Evolutionary conservation across 768 basidiomycete genomes (phyloP).

Genomic region (Tephrocybe rancida): DNA sequence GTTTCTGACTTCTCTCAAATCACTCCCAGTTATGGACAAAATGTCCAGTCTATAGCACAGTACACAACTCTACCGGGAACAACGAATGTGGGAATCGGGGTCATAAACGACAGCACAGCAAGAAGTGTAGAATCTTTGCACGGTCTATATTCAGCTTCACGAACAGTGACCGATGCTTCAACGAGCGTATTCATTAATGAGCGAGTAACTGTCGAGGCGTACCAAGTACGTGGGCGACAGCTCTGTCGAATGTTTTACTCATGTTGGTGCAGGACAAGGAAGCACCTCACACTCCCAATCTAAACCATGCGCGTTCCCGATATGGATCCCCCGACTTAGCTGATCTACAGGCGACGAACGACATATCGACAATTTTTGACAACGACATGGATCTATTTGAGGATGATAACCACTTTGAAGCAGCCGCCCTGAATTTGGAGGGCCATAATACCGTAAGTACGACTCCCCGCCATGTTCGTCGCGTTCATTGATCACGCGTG

Average conservation of each 20-base stretch:
- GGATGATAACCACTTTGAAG: background rate
- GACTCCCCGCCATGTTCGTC: no score
- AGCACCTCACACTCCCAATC: no score
- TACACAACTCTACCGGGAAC: no score
- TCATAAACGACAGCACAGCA: background rate
- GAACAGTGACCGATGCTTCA: no score
- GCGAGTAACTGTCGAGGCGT: no score
- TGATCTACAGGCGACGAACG: background rate
- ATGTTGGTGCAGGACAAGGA: no score
- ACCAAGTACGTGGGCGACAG: no score
- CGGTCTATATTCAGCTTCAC: no score
- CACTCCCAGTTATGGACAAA: background rate
- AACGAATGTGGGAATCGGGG: no score
- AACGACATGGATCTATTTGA: background rate
- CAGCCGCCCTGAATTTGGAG: no score
- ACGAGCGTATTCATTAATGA: no score
- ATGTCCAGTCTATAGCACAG: background rate
- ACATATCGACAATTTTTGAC: constrained; percentile 7
- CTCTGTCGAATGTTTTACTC: no score
- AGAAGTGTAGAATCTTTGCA: background rate
- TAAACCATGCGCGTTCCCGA: background rate
- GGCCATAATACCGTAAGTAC: background rate
- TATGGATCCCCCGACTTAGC: background rate
- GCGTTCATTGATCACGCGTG: background rate
- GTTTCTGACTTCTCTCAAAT: background rate